Evolutionary conservation across 1,284 basidiomycete species (phyloP).

Genomic region (Anthracocystis panici-leucophaei): DNA sequence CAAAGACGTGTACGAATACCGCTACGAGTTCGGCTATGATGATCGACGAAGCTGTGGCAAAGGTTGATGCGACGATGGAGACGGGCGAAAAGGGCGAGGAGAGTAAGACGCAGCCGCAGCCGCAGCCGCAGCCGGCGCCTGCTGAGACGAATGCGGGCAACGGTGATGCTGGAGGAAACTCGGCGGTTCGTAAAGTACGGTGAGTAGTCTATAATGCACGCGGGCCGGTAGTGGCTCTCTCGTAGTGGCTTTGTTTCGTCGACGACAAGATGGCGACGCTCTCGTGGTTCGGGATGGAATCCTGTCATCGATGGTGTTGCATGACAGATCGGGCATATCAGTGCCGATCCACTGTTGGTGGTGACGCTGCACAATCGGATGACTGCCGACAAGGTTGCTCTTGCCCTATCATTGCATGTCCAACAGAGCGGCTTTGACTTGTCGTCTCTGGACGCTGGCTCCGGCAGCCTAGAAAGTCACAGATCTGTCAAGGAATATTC

Average conservation of each 20-base stretch:
- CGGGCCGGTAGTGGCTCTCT: background rate
- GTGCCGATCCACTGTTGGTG: background rate
- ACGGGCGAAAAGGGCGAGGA: background rate
- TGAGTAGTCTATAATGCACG: conserved; percentile 9
- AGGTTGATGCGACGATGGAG: background rate
- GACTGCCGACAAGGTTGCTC: too few relatives aligned
- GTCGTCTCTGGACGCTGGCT: too few relatives aligned
- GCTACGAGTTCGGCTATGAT: conserved; percentile 30
- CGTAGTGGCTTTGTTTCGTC: background rate
- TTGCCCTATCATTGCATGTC: too few relatives aligned
- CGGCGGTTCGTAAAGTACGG: conserved; percentile 40
- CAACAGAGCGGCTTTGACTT: too few relatives aligned
- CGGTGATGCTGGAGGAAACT: conserved; percentile 8
- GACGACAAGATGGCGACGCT: conserved; percentile 12
- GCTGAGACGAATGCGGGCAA: conserved; percentile 1
- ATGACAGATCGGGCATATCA: background rate
- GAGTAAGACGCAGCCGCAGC: background rate
- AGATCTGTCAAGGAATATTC: background rate
- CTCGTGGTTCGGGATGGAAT: background rate
- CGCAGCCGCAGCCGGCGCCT: background rate
- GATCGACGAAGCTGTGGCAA: conserved; percentile 15
- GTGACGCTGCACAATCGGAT: too few relatives aligned
- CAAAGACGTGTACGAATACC: conserved; percentile 20
- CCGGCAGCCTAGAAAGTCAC: too few relatives aligned
- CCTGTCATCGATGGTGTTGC: background rate